Conservation (phyloP, 129 eudicot genomes). For the Pseudognaphalium luteoalbum region DNA sequence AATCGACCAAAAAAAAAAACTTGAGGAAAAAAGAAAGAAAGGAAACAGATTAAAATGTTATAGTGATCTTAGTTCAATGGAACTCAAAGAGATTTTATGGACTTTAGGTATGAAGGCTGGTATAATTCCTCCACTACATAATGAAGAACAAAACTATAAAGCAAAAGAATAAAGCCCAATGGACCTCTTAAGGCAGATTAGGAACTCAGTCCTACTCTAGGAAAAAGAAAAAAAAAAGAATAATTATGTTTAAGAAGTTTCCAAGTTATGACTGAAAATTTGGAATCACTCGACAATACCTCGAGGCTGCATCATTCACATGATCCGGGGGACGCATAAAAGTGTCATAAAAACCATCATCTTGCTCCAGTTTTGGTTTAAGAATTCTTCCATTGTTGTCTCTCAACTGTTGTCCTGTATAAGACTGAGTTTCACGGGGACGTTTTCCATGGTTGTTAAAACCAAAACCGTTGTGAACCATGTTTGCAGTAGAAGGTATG, state of each 20-base stretch:
- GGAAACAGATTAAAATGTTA: neutral
- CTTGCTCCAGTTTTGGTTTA: conserved; percentile 53
- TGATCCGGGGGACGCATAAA: conserved; percentile 29
- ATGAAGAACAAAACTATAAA: conserved; percentile 23
- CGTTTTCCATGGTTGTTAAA: conserved; percentile 26
- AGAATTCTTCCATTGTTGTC: conserved; percentile 35
- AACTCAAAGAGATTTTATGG: conserved; percentile 10
- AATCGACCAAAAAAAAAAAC: too few relatives aligned
- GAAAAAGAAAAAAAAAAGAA: neutral
- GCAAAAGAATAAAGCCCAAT: conserved; percentile 18
- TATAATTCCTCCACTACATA: conserved; percentile 26
- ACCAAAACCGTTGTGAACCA: conserved; percentile 36
- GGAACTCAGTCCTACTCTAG: conserved; percentile 27
- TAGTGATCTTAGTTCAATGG: neutral
- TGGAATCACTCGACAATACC: conserved; percentile 31
- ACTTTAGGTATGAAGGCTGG: conserved; percentile 28
- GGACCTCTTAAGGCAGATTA: conserved; percentile 17
- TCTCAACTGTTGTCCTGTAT: conserved; percentile 37
- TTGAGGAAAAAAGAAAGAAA: too few relatives aligned
- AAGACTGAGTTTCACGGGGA: conserved; percentile 24
- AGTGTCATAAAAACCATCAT: conserved; percentile 36
- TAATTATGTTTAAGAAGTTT: neutral
- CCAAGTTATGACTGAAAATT: conserved; percentile 35
- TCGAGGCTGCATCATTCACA: conserved; percentile 35
- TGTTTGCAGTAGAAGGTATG: conserved; percentile 33